Base-by-base conservation (phyloP, 805 yeast genomes). In the Metschnikowia santaceciliae region DNA sequence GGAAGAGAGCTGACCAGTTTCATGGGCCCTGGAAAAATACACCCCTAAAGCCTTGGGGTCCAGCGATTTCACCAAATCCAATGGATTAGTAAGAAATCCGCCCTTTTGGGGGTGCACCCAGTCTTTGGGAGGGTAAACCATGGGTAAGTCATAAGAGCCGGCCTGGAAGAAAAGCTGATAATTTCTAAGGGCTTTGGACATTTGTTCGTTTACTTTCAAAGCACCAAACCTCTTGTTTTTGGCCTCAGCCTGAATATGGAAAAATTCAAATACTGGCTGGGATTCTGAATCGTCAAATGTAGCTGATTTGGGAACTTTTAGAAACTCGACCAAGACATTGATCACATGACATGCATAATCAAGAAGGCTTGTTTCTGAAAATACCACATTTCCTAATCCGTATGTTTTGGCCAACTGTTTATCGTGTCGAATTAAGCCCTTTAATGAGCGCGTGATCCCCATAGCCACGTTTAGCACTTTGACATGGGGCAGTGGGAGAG, bases 71-170 rank as follows among this genome's bases (percentile, higher is more conserved):
- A 74, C 61, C 26, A 65, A 49, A 1, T 68, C 64, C 41, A 59
- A 61, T 13, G 61, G 46, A 34, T 62, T 57, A 11, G 57, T 57
- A 19, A 72, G 52, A 49, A 61, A 73, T 0, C 77, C 78, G 0
- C 78, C 78, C 5, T 54, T 51, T 0, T 33, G 49, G 2, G 75
- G 72, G 8, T 62, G 50, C 0, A 55, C 53, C 77, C 77, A 73
- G 7, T 59, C 58, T 48, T 61, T 61, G 1, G 78, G 77, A 6
- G 74, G 71, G 32, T 56, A 53, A 7, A 74, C 32, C 77, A 74
- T 73, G 1, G 78, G 78, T 5, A 73, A 51, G 32, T 32, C 37
- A 22, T 52, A 52, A 6, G 48, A 35, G 17, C 54, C 54, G 4
- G 54, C 14, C 22, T 42, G 53, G 19, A 56, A 49, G 14, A 53